Base-by-base conservation (phyloP, 2,329 filamentous ascomycete genomes). In the Dothideomycetidae sp. region DNA sequence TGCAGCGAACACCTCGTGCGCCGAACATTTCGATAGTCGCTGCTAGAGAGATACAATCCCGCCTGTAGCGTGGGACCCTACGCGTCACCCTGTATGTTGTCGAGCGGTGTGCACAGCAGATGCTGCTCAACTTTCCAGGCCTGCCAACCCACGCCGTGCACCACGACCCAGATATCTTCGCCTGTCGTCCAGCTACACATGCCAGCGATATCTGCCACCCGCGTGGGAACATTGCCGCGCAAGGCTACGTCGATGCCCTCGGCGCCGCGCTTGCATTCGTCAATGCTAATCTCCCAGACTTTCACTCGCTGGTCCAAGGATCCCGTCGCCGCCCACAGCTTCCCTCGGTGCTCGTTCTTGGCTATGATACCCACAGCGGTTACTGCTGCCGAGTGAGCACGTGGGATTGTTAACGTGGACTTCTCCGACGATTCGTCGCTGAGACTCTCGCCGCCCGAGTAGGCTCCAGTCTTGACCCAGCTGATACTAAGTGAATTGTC, bases 401-500 rank as follows among this genome's bases (percentile, higher is more conserved):
- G 64, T 15, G 62, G 61, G 2, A 79, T 55, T 9, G 69, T 44
- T 3, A 63, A 46, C 1, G 58, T 60, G 1, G 40, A 31, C 9
- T 44, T 36, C 16, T 44, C 29, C 26, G 44, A 39, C 49, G 11
- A 18, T 18, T 10, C 14, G 15, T 10, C 21, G 3, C 13, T 5
- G 5, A 19, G 21, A 15, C 7, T 40, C 3, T 19, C 12, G 9
- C 11, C 13, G 5, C n/a, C 14, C 28, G 15, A 31, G 7, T 7
- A n/a, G 21, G n/a, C n/a, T 23, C 29, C 15, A 3, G 28, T 9
- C 15, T 31, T 21, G 10, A 13, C 14, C 17, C 19, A 52, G 0
- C 69, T 70, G 9, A 82, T 50, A 0, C 71, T 77, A 0, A 96
- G 56, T 3, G 79, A 78, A 44, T 90, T 90, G 56, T 96, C 90